Conservation (phyloP, 164 flowering plant genomes). For the Magnolia officinalis region DNA sequence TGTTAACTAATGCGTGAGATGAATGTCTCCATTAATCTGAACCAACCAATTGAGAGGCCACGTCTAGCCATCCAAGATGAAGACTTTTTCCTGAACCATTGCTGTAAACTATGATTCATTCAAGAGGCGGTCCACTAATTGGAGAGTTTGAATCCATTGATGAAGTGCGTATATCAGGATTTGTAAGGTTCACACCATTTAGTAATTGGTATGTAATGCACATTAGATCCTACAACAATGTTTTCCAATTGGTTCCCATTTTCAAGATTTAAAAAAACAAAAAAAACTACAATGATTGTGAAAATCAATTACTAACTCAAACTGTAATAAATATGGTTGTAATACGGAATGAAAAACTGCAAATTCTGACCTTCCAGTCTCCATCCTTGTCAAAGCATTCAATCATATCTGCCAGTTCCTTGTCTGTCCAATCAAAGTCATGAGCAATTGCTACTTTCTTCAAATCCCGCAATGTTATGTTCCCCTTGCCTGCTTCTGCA, state of each 20-base stretch:
- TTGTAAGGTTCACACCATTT: not conserved
- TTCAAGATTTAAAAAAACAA: not conserved
- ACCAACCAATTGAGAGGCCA: too few relatives aligned
- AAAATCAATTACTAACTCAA: not conserved
- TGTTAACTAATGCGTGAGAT: too few relatives aligned
- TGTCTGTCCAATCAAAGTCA: slow-evolving; percentile 85
- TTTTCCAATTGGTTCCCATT: too few relatives aligned
- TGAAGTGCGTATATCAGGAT: too few relatives aligned
- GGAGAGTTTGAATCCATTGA: too few relatives aligned
- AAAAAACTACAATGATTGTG: not conserved
- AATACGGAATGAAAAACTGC: not conserved
- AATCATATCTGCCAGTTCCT: slow-evolving; percentile 79
- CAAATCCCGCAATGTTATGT: slow-evolving; percentile 53
- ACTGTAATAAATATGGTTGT: not conserved
- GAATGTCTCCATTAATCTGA: too few relatives aligned
- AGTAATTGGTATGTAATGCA: not conserved
- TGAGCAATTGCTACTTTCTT: slow-evolving; percentile 55
- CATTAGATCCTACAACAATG: not conserved
- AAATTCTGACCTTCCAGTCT: slow-evolving; percentile 66
- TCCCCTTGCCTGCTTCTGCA: slow-evolving; percentile 70
- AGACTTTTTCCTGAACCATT: too few relatives aligned
- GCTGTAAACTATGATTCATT: too few relatives aligned
- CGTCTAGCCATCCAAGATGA: too few relatives aligned
- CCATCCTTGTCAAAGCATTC: slow-evolving; percentile 63
- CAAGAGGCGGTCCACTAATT: too few relatives aligned